Evolutionary conservation across 2,329 filamentous ascomycete species (phyloP), one percentile per base, ranked within the genome.

Genomic region (Epicoccum nigrum): DNA sequence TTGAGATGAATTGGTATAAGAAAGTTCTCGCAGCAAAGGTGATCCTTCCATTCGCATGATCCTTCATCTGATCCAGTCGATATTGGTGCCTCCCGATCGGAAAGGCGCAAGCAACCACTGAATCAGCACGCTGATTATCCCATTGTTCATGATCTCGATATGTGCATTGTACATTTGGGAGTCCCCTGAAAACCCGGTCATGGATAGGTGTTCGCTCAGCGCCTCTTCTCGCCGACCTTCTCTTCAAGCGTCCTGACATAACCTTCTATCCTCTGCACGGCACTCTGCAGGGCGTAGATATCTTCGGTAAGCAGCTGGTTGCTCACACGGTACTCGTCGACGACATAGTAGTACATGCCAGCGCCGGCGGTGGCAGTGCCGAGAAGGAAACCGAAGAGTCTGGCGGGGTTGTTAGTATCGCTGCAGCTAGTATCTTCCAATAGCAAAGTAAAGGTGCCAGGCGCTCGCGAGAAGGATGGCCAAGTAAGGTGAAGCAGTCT

Each of bases 241-340:
- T 89, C 84, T 78, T 97, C 93, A 59, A 97, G 78, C 43, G 84
- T 84, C 70, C 86, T 84, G 59, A 96, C 86, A 72, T 97, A 95
- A 58, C 83, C 84, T 76, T 91, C 91, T 73, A 97, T 84, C 71
- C 89, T 85, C 74, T 92, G 88, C 50, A 96, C 92, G 40, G 92
- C 90, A 41, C 86, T 83, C 83, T 97, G 92, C 40, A 97, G 83
- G 60, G 90, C 93, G 77, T 93, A 93, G 74, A 97, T 96, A 76
- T 97, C 93, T 77, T 96, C 92, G 55, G 88, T 93, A 76, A 97
- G 80, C 69, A 97, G 83, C 77, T 96, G 90, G 79, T 97, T 97
- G 63, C 91, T 90, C 34, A 92, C 82, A 78, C 92, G 91, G 81
- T 97, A 97, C 76, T 97, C 92, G 72, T 93, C 86, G 65, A 97